A percentile compares a stretch with the other conserved stretches of the same genome.
phyloP scores from a whole-genome alignment of 1,139 yeast species.

The Lodderomyces orthopsilosis region DNA sequence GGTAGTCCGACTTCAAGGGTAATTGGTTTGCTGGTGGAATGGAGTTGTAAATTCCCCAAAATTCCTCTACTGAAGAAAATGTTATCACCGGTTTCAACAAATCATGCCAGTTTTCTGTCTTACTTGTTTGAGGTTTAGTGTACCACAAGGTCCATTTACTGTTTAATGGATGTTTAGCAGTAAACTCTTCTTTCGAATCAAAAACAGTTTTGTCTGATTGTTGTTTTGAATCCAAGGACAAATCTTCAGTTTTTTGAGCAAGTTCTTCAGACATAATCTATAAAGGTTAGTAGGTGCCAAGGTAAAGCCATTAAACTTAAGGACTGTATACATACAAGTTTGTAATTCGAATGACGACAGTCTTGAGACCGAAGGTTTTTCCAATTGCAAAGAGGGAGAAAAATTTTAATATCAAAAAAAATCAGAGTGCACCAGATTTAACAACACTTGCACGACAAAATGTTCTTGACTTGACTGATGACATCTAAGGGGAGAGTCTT shows the following conservation, averaged over 20 bases:
- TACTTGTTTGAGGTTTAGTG: conserved; percentile 84
- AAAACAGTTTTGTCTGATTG: conserved; percentile 51
- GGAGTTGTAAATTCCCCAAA: conserved; percentile 97
- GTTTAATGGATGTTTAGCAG: conserved; percentile 87
- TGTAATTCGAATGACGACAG: background rate
- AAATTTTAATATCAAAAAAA: conserved; percentile 4
- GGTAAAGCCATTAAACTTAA: background rate
- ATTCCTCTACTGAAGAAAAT: conserved; percentile 91
- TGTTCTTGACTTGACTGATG: background rate
- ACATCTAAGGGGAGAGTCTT: no score
- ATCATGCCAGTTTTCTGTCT: conserved; percentile 88
- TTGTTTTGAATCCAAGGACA: conserved; percentile 49
- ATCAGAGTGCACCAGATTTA: background rate
- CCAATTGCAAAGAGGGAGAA: background rate
- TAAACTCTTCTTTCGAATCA: conserved; percentile 66
- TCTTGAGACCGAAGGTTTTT: background rate
- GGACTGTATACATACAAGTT: background rate
- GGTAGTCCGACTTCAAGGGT: conserved; percentile 92
- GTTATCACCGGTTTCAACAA: conserved; percentile 91
- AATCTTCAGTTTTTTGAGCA: conserved; percentile 51
- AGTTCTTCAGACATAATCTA: conserved; percentile 50
- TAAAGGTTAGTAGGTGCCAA: background rate
- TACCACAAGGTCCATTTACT: conserved; percentile 97
- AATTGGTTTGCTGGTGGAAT: conserved; percentile 90
- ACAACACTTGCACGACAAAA: conserved; percentile 1